phyloP scores from a whole-genome alignment of 345 rosid genomes.

The Arabidopsis arenosa region DNA sequence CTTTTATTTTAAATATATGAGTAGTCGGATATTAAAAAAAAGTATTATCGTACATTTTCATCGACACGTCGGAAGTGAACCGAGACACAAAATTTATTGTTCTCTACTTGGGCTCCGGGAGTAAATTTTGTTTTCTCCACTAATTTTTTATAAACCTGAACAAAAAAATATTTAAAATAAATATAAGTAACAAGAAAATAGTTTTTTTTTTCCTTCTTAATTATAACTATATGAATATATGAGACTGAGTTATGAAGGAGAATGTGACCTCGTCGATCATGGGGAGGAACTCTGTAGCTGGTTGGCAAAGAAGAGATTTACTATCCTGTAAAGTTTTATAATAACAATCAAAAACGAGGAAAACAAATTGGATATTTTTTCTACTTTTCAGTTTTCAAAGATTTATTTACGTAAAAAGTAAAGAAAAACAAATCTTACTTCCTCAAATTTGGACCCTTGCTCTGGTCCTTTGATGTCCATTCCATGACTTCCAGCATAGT shows the following conservation, averaged over 20 bases:
- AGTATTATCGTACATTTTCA: slow-evolving; percentile 60
- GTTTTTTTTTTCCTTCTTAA: background rate
- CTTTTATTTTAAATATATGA: background rate
- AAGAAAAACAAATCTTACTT: slow-evolving; percentile 39
- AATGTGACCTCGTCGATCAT: slow-evolving; percentile 80
- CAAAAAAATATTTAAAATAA: background rate
- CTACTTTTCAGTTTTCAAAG: background rate
- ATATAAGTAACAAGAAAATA: background rate
- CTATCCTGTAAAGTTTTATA: slow-evolving; percentile 43
- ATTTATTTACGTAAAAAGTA: slow-evolving; percentile 42
- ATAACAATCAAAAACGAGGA: background rate
- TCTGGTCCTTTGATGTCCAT: slow-evolving; percentile 98
- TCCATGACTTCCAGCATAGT: slow-evolving; percentile 98
- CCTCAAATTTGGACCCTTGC: slow-evolving; percentile 43
- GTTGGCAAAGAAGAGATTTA: slow-evolving; percentile 66
- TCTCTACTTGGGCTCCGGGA: slow-evolving; percentile 83
- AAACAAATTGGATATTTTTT: background rate
- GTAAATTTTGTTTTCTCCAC: slow-evolving; percentile 67
- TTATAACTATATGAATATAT: background rate
- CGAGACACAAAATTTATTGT: slow-evolving; percentile 91
- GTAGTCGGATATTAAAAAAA: background rate
- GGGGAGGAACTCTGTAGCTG: slow-evolving; percentile 86
- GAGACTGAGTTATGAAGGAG: slow-evolving; percentile 13
- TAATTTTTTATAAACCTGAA: slow-evolving; percentile 57
- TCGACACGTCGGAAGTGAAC: slow-evolving; percentile 93